Base-by-base conservation (phyloP, 176 grass and related monocot species). In the Ampelocalamus luodianensis region DNA sequence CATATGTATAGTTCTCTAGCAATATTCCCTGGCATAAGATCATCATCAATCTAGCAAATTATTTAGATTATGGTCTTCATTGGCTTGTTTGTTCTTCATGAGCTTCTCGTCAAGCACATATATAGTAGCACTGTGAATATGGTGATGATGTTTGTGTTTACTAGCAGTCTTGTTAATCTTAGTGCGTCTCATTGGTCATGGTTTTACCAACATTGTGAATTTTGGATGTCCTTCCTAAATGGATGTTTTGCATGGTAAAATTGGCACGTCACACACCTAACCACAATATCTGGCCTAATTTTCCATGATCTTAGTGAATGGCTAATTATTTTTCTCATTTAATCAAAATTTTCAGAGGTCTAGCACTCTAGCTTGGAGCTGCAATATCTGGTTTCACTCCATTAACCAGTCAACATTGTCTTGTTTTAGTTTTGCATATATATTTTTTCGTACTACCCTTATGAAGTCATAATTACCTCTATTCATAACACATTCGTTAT, bases 11-110 rank as follows among this genome's bases (percentile, higher is more conserved):
- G 44, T 74, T 74, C 13, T 64, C 36, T 40, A 84, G 20, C 29
- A 74, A 74, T 74, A 75, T 76, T 84, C 53, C n/a, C 15, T 84
- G 37, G 72, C 51, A 67, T 66, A 66, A 29, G 49, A 39, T 14
- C 59, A 54, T 84, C 22, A 40, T 40, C 60, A 61, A 34, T 43
- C 22, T 74, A 23, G 62, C 44, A 65, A 63, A 37, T 18, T 5
- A 36, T 24, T 60, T 46, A 3, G 6, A 66, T 46, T 64, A 55
- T 34, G 55, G n/a, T 69, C 40, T 60, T 42, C 6, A 68, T 71
- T 86, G 48, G 40, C 40, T 44, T 71, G 20, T 71, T 13, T 39
- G 5, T 69, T 46, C 4, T 40, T 17, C 10, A 36, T 74, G 46
- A 23, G 65, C 23, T 58, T 72, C 22, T 8, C 3, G 68, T 83